A percentile compares a stretch with the other conserved stretches of the same genome.
Conservation (phyloP, 2,329 filamentous ascomycete genomes). For the Botryotinia convoluta region DNA sequence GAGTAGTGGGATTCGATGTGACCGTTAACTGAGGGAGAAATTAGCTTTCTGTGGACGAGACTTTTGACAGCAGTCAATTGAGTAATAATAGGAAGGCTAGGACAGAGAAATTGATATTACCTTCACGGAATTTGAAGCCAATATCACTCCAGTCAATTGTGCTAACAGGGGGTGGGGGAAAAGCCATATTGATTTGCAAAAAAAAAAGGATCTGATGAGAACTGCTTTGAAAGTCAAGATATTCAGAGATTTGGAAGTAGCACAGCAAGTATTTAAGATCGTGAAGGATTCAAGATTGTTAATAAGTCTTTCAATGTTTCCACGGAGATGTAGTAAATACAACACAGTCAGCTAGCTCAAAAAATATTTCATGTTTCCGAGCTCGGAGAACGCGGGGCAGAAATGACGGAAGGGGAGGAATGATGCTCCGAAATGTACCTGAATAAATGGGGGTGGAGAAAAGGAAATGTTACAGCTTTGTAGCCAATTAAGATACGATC, state of each 20-base stretch:
- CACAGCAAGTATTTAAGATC: background rate
- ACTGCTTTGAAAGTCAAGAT: background rate
- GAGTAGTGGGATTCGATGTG: conserved; percentile 89
- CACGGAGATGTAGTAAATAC: background rate
- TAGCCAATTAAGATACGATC: background rate
- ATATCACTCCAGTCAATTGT: conserved; percentile 91
- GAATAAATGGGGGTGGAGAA: background rate
- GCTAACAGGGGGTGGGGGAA: conserved; percentile 74
- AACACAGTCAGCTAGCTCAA: conserved; percentile 4
- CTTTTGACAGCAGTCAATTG: background rate
- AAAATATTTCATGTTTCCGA: conserved; percentile 16
- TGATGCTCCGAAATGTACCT: conserved; percentile 2
- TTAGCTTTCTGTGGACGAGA: background rate
- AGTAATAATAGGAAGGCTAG: conserved; percentile 9
- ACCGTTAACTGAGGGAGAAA: conserved; percentile 69
- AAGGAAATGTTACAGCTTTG: background rate
- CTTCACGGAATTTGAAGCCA: conserved; percentile 89
- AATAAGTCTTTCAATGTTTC: background rate
- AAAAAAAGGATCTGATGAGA: background rate
- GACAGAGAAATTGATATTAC: conserved; percentile 46
- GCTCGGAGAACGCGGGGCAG: conserved; percentile 19
- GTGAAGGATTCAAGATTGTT: background rate
- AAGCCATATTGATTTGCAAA: conserved; percentile 43
- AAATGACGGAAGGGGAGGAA: conserved; percentile 13
- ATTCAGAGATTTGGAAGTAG: background rate